Base-by-base conservation (phyloP, 345 rosid genomes). In the Eucalyptus microcorys region DNA sequence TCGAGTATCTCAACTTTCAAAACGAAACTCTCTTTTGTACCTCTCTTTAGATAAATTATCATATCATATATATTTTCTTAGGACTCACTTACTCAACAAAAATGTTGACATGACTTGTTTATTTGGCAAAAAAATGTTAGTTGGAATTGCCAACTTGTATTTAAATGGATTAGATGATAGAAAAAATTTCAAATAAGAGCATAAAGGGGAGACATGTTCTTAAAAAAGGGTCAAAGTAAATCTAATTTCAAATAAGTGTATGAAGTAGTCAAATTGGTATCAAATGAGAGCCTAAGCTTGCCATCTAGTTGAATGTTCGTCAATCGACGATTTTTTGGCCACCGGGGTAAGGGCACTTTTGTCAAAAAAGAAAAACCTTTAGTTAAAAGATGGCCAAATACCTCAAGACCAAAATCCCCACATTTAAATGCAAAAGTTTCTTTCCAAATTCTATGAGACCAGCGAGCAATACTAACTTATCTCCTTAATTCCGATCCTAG, bases 281-380 rank as follows among this genome's bases (percentile, higher is more conserved):
- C 34, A 61, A 30, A 1, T 59, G 15, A 59, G 4, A 55, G 30
- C 13, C 13, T 55, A 26, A 24, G 61, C 61, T 55, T 26, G 30
- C 30, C 1, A 0, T 0, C 61, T 4, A 26, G 6, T 0, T 30
- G 0, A 14, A 61, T 61, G 8, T 61, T 61, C 0, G 0, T 27
- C 32, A 6, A 61, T 3, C n/a, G 0, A 59, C 32, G 1, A 27
- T 27, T 59, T 59, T 59, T 30, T 6, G 2, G 32, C 32, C 32
- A 59, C 15, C 7, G 1, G 32, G n/a, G 68, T 30, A 59, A 1
- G 68, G 4, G 68, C 16, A 59, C 32, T 30, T 59, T 59, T 0
- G 3, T 61, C 7, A 59, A 27, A 59, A 59, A 59, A 59, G 2
- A 30, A 59, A 59, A 27, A 27, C 2, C 66, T 30, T 8, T 30